Evolutionary conservation across 352 stramenopile species (phyloP).

Genomic region (Globisporangium carolinianum): DNA sequence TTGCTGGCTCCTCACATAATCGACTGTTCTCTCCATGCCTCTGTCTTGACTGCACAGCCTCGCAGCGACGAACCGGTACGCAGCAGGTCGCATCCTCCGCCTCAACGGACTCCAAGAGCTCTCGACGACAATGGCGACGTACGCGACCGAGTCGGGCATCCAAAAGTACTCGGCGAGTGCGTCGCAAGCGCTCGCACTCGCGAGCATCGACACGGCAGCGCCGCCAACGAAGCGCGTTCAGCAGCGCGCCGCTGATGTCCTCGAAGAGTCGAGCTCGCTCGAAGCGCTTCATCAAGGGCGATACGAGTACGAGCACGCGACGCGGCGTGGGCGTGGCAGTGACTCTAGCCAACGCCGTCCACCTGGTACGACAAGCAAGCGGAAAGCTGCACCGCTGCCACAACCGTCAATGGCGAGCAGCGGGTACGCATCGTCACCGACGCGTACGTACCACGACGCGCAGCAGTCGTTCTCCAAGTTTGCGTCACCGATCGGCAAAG

Average conservation of each 20-base stretch:
- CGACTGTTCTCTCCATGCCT: not conserved
- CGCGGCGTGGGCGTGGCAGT: no score
- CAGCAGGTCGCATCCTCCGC: constrained; percentile 38
- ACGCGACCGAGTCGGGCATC: constrained; percentile 56
- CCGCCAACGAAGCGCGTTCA: constrained; percentile 27
- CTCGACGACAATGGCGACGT: constrained; percentile 70
- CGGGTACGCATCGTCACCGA: not conserved
- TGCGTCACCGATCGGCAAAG: constrained; percentile 37
- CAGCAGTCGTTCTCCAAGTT: constrained; percentile 32
- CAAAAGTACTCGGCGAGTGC: constrained; percentile 55
- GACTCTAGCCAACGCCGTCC: no score
- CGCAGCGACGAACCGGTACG: constrained; percentile 41
- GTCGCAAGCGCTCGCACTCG: constrained; percentile 51
- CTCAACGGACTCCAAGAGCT: constrained; percentile 63
- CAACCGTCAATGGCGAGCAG: not conserved
- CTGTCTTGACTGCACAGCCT: constrained; percentile 23
- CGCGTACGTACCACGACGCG: not conserved
- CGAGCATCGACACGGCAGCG: constrained; percentile 26
- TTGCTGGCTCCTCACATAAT: not conserved
- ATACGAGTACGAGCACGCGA: not conserved
- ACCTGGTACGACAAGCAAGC: not conserved
- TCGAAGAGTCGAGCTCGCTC: constrained; percentile 31
- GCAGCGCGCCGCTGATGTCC: constrained; percentile 32
- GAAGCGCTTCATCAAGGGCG: constrained; percentile 24
- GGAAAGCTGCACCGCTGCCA: constrained; percentile 10